These are phyloP conservation scores for Evernia prunastri DNA, from an alignment of 495 filamentous ascomycete genomes.

Conservation along the genomic window DNA sequence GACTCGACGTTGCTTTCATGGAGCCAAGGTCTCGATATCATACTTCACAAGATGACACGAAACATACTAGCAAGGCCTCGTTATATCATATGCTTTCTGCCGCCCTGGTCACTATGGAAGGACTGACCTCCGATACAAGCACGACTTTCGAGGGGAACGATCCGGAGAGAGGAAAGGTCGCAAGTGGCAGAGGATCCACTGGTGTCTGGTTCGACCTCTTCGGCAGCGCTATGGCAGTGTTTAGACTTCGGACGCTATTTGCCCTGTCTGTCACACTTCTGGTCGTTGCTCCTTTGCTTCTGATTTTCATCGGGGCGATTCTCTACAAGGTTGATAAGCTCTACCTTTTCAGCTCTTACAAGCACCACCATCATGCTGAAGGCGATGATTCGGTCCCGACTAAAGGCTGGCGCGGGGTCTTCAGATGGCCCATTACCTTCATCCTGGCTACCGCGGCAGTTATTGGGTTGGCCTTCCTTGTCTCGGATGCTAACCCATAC, in stretches of 20 bases:
- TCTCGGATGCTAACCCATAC: constrained; percentile 76
- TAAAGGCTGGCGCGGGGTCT: constrained; percentile 72
- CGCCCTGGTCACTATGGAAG: constrained; percentile 63
- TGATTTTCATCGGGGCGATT: constrained; percentile 60
- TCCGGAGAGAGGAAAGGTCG: constrained; percentile 54
- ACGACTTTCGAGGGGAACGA: constrained; percentile 57
- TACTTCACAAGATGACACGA: constrained; percentile 79
- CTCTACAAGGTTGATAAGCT: constrained; percentile 64
- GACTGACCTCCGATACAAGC: constrained; percentile 63
- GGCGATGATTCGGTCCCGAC: constrained; percentile 56
- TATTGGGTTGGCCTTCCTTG: constrained; percentile 66
- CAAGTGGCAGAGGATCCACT: constrained; percentile 58
- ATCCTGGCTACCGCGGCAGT: constrained; percentile 59
- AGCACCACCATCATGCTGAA: constrained; percentile 50
- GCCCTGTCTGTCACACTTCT: constrained; percentile 79
- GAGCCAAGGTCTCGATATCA: constrained; percentile 84
- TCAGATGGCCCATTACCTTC: constrained; percentile 75
- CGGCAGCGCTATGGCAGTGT: constrained; percentile 71
- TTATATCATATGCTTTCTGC: constrained; percentile 93
- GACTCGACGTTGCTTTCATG: constrained; percentile 87
- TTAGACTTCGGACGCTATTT: constrained; percentile 74
- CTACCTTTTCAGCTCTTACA: constrained; percentile 68
- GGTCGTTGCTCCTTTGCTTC: constrained; percentile 63
- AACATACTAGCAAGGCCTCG: constrained; percentile 66
- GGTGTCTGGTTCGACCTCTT: constrained; percentile 96